A percentile compares a stretch with the other conserved stretches of the same genome.
phyloP scores from a whole-genome alignment of 1,284 basidiomycete species.

The Cryptococcus sp. region DNA sequence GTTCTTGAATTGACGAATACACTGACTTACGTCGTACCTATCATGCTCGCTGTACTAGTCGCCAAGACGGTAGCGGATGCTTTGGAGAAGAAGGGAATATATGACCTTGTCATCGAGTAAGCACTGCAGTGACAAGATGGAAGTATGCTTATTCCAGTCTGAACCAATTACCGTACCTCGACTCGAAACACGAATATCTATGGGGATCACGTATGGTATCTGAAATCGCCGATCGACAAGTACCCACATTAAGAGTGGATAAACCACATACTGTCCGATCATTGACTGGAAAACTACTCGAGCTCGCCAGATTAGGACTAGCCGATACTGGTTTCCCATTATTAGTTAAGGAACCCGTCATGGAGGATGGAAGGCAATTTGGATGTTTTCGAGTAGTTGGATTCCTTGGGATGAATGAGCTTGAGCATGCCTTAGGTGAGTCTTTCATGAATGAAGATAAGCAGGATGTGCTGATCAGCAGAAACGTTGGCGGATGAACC shows the following conservation, averaged over 20 bases:
- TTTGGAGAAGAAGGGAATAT: constrained; percentile 89
- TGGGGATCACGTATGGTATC: constrained; percentile 72
- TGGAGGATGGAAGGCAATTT: background rate
- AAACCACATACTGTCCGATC: constrained; percentile 40
- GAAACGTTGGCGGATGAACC: constrained; percentile 72
- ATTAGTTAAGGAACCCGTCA: constrained; percentile 52
- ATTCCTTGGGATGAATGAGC: constrained; percentile 85
- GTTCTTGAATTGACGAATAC: constrained; percentile 96
- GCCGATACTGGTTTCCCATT: constrained; percentile 87
- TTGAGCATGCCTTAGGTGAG: constrained; percentile 88
- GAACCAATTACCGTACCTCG: constrained; percentile 81
- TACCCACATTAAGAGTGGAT: constrained; percentile 39
- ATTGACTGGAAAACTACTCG: constrained; percentile 40
- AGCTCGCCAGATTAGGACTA: constrained; percentile 37
- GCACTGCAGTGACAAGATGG: constrained; percentile 19
- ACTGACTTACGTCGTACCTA: constrained; percentile 87
- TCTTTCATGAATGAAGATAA: constrained; percentile 9
- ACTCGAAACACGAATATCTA: constrained; percentile 79
- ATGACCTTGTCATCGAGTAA: constrained; percentile 88
- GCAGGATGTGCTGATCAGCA: constrained; percentile 37
- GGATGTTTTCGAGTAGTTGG: constrained; percentile 66
- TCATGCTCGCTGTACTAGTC: constrained; percentile 80
- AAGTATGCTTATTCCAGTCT: constrained; percentile 47
- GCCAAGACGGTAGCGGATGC: constrained; percentile 92
- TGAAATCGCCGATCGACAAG: constrained; percentile 60